Evolutionary conservation across 169 alveolate genomes (phyloP).

Genomic region (Plasmodium coatneyi): DNA sequence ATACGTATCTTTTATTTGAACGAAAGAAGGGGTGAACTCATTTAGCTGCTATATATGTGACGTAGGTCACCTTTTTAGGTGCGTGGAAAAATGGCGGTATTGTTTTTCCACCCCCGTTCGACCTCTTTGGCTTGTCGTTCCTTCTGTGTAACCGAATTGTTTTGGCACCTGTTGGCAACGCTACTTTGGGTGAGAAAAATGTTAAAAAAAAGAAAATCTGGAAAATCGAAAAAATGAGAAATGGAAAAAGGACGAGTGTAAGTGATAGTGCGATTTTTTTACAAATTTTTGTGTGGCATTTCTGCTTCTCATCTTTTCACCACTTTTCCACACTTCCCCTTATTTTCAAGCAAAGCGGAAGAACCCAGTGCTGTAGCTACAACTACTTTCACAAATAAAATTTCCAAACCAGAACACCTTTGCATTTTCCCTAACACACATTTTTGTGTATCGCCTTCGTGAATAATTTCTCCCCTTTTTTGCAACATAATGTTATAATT

Average conservation of each 20-base stretch:
- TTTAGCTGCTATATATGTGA: neutral
- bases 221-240: neutral
- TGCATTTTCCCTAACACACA: neutral
- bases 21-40: neutral
- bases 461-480: neutral
- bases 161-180: neutral
- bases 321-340: neutral
- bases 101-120: neutral
- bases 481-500: neutral
- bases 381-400: neutral
- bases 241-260: neutral
- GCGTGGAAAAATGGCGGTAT: neutral
- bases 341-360: neutral
- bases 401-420: neutral
- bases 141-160: neutral
- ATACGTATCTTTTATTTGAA: neutral
- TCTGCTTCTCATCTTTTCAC: neutral
- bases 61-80: neutral
- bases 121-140: neutral
- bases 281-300: neutral
- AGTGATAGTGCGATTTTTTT: neutral
- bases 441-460: neutral
- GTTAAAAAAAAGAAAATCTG: neutral
- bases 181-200: neutral
- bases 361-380: constrained; percentile 10